Percentiles rank a stretch among this genome's conserved stretches.
These are phyloP conservation scores for Terfezia claveryi DNA, from an alignment of 495 filamentous ascomycete species.

Conservation along the genomic window DNA sequence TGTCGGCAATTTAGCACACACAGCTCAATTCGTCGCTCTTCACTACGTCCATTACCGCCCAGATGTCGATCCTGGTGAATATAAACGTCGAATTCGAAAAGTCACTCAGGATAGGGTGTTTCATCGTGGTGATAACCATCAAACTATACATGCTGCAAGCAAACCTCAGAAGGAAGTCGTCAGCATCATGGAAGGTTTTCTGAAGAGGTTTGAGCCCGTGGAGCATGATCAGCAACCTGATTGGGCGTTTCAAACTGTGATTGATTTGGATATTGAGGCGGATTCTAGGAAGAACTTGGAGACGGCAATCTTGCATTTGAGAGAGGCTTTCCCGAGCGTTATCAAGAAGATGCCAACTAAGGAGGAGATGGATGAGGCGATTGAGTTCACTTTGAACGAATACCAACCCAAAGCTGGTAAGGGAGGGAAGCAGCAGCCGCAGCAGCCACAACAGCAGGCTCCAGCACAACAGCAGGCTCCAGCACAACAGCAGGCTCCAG, in stretches of 20 bases:
- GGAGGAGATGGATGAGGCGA: slow-evolving; percentile 61
- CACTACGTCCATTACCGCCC: slow-evolving; percentile 68
- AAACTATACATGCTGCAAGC: slow-evolving; percentile 75
- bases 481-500: background rate
- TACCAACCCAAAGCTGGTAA: slow-evolving; percentile 52
- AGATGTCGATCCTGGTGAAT: slow-evolving; percentile 17
- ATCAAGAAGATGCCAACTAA: slow-evolving; percentile 45
- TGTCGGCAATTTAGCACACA: too few relatives aligned
- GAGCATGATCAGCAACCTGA: slow-evolving; percentile 45
- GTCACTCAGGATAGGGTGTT: slow-evolving; percentile 65
- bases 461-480: too few relatives aligned
- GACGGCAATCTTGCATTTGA: slow-evolving; percentile 45
- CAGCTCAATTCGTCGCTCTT: slow-evolving; percentile 61
- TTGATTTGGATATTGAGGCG: slow-evolving; percentile 57
- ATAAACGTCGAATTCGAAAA: slow-evolving; percentile 40
- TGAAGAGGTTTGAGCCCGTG: slow-evolving; percentile 59
- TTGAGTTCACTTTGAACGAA: slow-evolving; percentile 48
- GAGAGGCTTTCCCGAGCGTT: slow-evolving; percentile 50
- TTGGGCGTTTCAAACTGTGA: slow-evolving; percentile 52
- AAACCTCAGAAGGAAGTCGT: slow-evolving; percentile 44
- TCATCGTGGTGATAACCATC: slow-evolving; percentile 80
- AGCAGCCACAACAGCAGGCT: slow-evolving; percentile 13
- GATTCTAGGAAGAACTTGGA: slow-evolving; percentile 75
- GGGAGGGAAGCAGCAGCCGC: slow-evolving; percentile 17
- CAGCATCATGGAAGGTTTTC: slow-evolving; percentile 88